Base-by-base conservation (phyloP, 2,329 filamentous ascomycete species). In the Colletotrichum gigasporum region DNA sequence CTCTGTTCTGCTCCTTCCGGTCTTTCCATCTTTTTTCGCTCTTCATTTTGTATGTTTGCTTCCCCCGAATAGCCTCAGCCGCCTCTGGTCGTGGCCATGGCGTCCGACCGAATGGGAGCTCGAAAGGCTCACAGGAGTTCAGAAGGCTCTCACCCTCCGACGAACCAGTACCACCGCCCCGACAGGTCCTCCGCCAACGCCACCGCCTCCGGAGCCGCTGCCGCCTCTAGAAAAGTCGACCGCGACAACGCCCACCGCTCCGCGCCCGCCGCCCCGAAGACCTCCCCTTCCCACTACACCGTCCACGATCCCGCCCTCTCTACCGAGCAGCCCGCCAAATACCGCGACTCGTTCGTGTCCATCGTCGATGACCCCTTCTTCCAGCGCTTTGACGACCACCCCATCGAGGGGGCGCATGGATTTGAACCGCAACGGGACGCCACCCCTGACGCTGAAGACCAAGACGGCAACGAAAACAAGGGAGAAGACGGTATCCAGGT, bases 331-430 rank as follows among this genome's bases (percentile, higher is more conserved):
- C 60, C 65, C 28, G 59, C 68, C 60, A 70, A 68, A 53, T 73
- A 75, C 69, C 79, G 83, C 65, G 81, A 83, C 69, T 87, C 84
- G 16, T 75, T 86, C 67, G 73, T 79, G 52, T 86, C 83, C 63
- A 83, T 87, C 65, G 76, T 84, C 71, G 82, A 87, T 79, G 84
- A 86, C 68, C 83, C 83, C 28, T 85, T 86, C 72, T 84, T 85
- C 75, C 79, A 81, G 69, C 80, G 78, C 67, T 81, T 82, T 68
- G 75, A 82, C 72, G 71, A 74, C 35, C 72, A 75, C 62, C 70
- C 75, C 42, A 69, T 71, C 34, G 71, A 73, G 55, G 72, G 75
- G 64, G 63, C 74, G 53, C 72, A 68, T 59, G 70, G 32, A 34
- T 65, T 67, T 28, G 66, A 67, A 24, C 73, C 58, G 69, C 69